Evolutionary conservation across 306 rosid genomes (phyloP).

Genomic region (Rosa multiflora): DNA sequence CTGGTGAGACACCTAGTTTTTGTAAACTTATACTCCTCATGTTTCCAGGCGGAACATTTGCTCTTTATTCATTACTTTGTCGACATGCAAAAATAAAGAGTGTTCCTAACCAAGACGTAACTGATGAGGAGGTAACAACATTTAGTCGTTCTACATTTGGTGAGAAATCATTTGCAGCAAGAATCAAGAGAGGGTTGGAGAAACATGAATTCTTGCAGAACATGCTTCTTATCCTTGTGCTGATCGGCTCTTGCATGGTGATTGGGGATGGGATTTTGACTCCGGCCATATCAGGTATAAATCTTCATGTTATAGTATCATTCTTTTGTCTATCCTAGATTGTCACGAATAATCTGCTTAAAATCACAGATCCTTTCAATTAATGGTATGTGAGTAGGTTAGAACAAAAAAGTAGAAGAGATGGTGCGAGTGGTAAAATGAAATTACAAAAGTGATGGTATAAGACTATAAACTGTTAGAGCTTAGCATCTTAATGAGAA

Average conservation of each 20-base stretch:
- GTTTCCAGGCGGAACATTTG: constrained; percentile 83
- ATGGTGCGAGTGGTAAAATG: not conserved
- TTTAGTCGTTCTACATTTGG: constrained; percentile 81
- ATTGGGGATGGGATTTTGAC: constrained; percentile 97
- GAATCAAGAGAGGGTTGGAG: constrained; percentile 84
- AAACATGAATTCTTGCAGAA: constrained; percentile 45
- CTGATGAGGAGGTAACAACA: constrained; percentile 90
- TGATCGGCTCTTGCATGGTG: constrained; percentile 94
- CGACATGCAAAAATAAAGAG: constrained; percentile 88
- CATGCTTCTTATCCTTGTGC: constrained; percentile 78
- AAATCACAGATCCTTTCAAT: not conserved
- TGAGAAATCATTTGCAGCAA: constrained; percentile 84
- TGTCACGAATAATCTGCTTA: not conserved
- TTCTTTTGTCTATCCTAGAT: constrained; percentile 5
- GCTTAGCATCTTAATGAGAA: not conserved
- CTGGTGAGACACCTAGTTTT: constrained; percentile 21
- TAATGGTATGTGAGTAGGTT: not conserved
- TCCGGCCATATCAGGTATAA: constrained; percentile 91
- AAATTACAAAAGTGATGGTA: not conserved
- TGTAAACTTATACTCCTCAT: constrained; percentile 10
- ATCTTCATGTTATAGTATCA: constrained; percentile 12
- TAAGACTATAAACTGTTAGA: not conserved
- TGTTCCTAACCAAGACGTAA: constrained; percentile 89
- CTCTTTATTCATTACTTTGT: constrained; percentile 94
- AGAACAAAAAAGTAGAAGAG: not conserved